Conservation (phyloP, 1,139 yeast species). For the Yamadazyma triangularis region DNA sequence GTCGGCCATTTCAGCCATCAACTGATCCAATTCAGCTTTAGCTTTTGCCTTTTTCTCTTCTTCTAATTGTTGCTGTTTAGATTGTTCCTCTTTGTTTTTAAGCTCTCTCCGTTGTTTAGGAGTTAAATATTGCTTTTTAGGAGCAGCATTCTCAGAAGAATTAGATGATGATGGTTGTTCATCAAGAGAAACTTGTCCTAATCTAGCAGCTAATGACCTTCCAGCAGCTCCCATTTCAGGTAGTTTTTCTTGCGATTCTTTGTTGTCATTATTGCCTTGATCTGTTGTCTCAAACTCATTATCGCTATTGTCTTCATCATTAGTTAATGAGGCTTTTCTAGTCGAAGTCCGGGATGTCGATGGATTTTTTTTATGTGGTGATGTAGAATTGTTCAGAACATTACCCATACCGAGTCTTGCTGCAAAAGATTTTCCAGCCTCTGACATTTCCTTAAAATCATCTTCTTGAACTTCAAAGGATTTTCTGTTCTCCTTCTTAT, state of each 20-base stretch:
- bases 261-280: neutral
- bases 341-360: neutral
- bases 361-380: too few species aligned
- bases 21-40: slow-evolving; percentile 22
- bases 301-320: too few species aligned
- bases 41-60: slow-evolving; percentile 9
- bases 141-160: too few species aligned
- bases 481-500: too few species aligned
- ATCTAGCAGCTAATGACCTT: slow-evolving; percentile 21
- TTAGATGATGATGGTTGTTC: too few species aligned
- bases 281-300: slow-evolving; percentile 2
- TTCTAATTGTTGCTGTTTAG: slow-evolving; percentile 4
- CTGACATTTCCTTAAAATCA: slow-evolving; percentile 18
- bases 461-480: slow-evolving; percentile 9
- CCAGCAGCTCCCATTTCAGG: slow-evolving; percentile 22
- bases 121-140: slow-evolving; percentile 4
- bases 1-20: slow-evolving; percentile 28
- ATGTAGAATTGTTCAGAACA: too few species aligned
- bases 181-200: slow-evolving; percentile 11
- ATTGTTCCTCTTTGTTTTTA: slow-evolving; percentile 2
- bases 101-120: slow-evolving; percentile 8
- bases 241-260: slow-evolving; percentile 4
- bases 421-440: slow-evolving; percentile 25
- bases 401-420: slow-evolving; percentile 23
- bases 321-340: neutral